Conservation (phyloP, 768 basidiomycete genomes). For the Leucocoprinus leucothites region DNA sequence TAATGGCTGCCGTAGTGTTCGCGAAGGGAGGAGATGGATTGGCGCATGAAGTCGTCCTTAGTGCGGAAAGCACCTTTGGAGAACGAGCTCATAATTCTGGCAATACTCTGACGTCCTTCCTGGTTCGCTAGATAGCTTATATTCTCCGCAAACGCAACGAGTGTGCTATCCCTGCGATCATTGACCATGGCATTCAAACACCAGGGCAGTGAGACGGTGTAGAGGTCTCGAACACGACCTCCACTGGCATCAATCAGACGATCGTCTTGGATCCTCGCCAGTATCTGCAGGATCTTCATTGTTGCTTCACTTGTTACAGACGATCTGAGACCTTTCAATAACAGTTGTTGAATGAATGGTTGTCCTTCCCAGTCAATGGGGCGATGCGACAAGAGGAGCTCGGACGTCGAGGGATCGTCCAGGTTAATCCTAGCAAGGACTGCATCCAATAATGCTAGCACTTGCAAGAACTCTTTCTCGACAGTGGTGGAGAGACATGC, state of each 20-base stretch:
- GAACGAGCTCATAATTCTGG: constrained; percentile 87
- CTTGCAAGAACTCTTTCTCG: constrained; percentile 74
- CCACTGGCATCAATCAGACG: constrained; percentile 69
- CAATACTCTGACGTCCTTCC: constrained; percentile 75
- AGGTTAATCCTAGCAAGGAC: constrained; percentile 71
- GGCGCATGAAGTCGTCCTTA: constrained; percentile 89
- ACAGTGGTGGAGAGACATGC: constrained; percentile 83
- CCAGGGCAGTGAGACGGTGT: constrained; percentile 83
- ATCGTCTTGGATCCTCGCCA: constrained; percentile 58
- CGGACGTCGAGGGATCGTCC: constrained; percentile 61
- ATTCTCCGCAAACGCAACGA: constrained; percentile 71
- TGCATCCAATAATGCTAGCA: constrained; percentile 59
- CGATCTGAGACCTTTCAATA: constrained; percentile 80
- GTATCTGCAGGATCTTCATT: constrained; percentile 60
- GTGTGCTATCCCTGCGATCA: constrained; percentile 53
- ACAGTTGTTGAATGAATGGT: constrained; percentile 61
- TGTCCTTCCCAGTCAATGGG: constrained; percentile 71
- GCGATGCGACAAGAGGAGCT: constrained; percentile 63
- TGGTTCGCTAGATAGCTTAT: constrained; percentile 68
- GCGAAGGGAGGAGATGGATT: constrained; percentile 80
- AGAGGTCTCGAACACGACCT: constrained; percentile 76
- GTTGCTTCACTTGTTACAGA: constrained; percentile 64
- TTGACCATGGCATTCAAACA: constrained; percentile 71
- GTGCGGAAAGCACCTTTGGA: constrained; percentile 86
- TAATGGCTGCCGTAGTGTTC: constrained; percentile 77